Evolutionary conservation across 768 basidiomycete genomes (phyloP), one percentile per base, ranked within the genome.

Genomic region (Tubosaeta sp.): DNA sequence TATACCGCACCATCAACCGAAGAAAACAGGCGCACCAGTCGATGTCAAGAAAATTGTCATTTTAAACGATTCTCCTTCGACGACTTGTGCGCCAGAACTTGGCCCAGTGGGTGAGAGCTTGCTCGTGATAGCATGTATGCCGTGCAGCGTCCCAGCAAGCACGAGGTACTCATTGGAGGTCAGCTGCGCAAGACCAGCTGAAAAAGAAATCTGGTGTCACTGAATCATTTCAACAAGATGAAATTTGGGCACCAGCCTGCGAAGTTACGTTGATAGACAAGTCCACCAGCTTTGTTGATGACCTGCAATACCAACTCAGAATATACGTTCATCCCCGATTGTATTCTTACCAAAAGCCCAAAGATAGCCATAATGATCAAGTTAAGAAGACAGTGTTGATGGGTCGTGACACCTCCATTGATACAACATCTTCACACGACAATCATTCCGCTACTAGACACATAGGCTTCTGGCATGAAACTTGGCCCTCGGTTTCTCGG

Each of bases 91-190:
- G 16, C 93, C 93, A 14, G 93, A 94, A 65, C 88, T 87, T 19
- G 78, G 63, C 5, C 87, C 88, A 16, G 79, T 82, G 3, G 97
- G 95, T 5, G 90, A 92, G 42, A 99, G 75, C 41, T 91, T 83
- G 56, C 88, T 86, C 0, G 95, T 97, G 60, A 98, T 98, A n/a
- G 97, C 97, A 62, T 98, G 97, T 27, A 99, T 95, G 46, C 95
- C 95, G 57, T 98, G 97, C 34, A 98, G 72, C 13, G 97, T 98
- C 41, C 95, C 95, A 3, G 97, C 97, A 37, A 98, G 82, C 16
- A 98, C 91, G 49, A 99, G 83, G 59, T 93, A 88, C 74, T 97
- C 94, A 71, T 97, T 97, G 19, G 95, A 91, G 7, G 90, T 89
- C 48, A 95, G 75, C 52, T 85, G 81, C 9, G 93, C 85, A 44